phyloP scores from a whole-genome alignment of 441 rosid genomes.

The Mallotus japonicus region DNA sequence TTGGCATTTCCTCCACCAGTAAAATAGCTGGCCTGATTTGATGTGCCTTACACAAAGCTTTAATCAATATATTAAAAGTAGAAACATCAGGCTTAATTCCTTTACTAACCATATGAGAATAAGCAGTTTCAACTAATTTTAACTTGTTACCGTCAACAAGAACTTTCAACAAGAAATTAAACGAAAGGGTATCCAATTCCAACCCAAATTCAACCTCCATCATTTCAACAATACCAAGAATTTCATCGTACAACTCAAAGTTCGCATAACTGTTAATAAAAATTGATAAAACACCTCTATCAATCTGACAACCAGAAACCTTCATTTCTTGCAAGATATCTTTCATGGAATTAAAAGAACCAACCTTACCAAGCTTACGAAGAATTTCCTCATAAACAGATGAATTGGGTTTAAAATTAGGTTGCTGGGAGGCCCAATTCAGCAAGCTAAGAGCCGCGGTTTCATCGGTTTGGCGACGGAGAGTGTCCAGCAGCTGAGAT shows the following conservation, averaged over 20 bases:
- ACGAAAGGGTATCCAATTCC: constrained; percentile 59
- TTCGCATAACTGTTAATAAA: constrained; percentile 59
- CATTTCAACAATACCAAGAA: constrained; percentile 44
- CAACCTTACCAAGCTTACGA: constrained; percentile 61
- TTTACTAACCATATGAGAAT: constrained; percentile 52
- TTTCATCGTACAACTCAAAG: constrained; percentile 58
- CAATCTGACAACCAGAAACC: constrained; percentile 43
- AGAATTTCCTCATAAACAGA: constrained; percentile 65
- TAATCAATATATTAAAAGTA: constrained; percentile 76
- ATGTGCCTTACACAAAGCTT: constrained; percentile 85
- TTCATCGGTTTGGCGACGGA: constrained; percentile 68
- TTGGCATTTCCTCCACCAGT: constrained; percentile 88
- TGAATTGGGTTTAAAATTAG: constrained; percentile 55
- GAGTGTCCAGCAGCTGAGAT: constrained; percentile 63
- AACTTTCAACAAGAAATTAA: constrained; percentile 68
- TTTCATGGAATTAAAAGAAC: constrained; percentile 65
- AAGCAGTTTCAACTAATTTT: constrained; percentile 67
- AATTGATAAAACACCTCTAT: constrained; percentile 46
- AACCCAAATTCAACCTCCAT: constrained; percentile 61
- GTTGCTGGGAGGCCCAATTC: constrained; percentile 68
- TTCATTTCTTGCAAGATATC: constrained; percentile 53
- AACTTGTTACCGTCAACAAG: constrained; percentile 75
- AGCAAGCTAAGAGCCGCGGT: constrained; percentile 69
- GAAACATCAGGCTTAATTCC: constrained; percentile 74
- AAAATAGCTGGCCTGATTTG: constrained; percentile 77